Evolutionary conservation across 805 yeast genomes (phyloP).

Genomic region (Limtongia smithiae): DNA sequence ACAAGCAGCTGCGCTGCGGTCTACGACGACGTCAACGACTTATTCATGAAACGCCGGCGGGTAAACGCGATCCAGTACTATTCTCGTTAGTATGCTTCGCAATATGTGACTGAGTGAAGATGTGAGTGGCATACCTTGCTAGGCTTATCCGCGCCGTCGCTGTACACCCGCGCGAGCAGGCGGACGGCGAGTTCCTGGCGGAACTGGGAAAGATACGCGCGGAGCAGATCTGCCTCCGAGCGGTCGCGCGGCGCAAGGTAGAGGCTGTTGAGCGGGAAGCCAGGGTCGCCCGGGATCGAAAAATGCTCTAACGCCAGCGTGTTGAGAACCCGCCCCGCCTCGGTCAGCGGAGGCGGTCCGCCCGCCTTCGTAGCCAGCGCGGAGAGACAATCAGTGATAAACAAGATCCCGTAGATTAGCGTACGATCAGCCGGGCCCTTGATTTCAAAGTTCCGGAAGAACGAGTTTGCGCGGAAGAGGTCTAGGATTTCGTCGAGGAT

Average conservation of each 20-base stretch:
- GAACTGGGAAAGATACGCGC: conserved; percentile 82
- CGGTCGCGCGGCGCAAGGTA: conserved; percentile 70
- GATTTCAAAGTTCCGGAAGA: conserved; percentile 94
- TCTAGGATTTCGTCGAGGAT: conserved; percentile 88
- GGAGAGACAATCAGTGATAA: conserved; percentile 77
- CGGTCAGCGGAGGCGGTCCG: conserved; percentile 27
- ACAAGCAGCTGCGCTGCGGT: too few relatives aligned
- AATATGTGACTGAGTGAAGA: background rate
- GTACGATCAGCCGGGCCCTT: conserved; percentile 93
- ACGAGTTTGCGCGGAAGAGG: conserved; percentile 90
- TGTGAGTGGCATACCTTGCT: conserved; percentile 50
- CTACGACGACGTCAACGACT: conserved; percentile 49
- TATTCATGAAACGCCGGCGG: conserved; percentile 93
- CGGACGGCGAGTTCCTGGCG: conserved; percentile 90
- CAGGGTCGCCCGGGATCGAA: conserved; percentile 90
- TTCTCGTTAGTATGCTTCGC: background rate
- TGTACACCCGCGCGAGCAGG: conserved; percentile 64
- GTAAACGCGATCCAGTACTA: conserved; percentile 90
- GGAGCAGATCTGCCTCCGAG: conserved; percentile 71
- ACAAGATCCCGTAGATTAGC: conserved; percentile 88
- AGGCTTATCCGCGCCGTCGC: conserved; percentile 57
- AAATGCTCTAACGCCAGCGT: conserved; percentile 85
- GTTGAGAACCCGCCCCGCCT: conserved; percentile 53
- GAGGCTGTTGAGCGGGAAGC: conserved; percentile 84
- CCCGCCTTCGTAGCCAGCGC: conserved; percentile 50